These are phyloP conservation scores for Wickerhamiella galacta DNA, from an alignment of 805 yeast species.

Conservation along the genomic window DNA sequence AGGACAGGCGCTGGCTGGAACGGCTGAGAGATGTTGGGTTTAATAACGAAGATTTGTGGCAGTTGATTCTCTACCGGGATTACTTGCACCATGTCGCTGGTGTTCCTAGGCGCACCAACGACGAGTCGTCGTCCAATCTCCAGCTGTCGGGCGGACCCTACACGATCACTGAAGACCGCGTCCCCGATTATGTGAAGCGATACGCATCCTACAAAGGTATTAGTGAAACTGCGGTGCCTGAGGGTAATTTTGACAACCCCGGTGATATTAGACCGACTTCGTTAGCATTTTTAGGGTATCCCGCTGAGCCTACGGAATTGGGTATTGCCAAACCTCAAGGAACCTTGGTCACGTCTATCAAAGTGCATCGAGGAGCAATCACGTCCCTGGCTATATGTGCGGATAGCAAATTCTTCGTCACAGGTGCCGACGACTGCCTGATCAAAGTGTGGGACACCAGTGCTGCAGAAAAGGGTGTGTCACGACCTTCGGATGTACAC, in stretches of 20 bases:
- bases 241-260: neutral
- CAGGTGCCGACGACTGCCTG: constrained; percentile 62
- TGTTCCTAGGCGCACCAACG: no score
- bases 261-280: neutral
- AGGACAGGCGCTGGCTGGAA: constrained; percentile 38
- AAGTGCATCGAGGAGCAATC: constrained; percentile 46
- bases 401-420: constrained; percentile 47
- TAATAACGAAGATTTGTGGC: constrained; percentile 63
- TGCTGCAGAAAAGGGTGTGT: constrained; percentile 44
- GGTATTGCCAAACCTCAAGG: constrained; percentile 20
- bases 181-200: no score
- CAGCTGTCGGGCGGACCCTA: no score
- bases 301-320: neutral
- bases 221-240: no score
- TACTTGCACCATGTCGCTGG: constrained; percentile 36
- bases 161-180: no score
- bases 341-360: constrained; percentile 40
- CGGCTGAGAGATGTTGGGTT: constrained; percentile 60
- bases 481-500: constrained; percentile 9
- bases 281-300: constrained; percentile 3
- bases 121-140: no score
- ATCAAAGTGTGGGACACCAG: constrained; percentile 65
- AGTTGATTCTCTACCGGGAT: constrained; percentile 50
- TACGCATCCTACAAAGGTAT: no score
- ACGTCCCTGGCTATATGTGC: constrained; percentile 42